Evolutionary conservation across 331 rosid species (phyloP).

Genomic region (Acacia pycnantha): DNA sequence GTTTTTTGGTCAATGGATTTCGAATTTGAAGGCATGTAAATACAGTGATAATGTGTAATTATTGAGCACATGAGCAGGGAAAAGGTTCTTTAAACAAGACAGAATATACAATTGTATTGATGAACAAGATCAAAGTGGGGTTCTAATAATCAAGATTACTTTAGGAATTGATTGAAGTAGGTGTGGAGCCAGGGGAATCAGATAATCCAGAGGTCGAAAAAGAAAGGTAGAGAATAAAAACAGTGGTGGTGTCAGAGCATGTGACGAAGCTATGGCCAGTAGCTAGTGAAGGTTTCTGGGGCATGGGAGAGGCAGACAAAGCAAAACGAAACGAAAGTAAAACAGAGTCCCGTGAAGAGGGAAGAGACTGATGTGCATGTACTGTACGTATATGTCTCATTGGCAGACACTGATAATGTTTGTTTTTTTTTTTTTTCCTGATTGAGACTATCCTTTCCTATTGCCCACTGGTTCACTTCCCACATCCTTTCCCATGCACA

Average conservation of each 20-base stretch:
- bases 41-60: not conserved
- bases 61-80: not conserved
- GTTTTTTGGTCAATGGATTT: not conserved
- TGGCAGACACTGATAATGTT: slow-evolving; percentile 8
- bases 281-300: slow-evolving; percentile 32
- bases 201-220: slow-evolving; percentile 28
- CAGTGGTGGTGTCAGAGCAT: slow-evolving; percentile 60
- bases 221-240: slow-evolving; percentile 54
- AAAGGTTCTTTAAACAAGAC: not conserved
- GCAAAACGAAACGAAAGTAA: slow-evolving; percentile 39
- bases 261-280: slow-evolving; percentile 53
- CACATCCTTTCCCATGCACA: slow-evolving; percentile 54
- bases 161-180: slow-evolving; percentile 34
- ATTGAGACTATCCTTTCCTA: slow-evolving; percentile 13
- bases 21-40: not conserved
- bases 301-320: slow-evolving; percentile 39
- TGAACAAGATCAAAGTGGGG: slow-evolving; percentile 3
- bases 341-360: slow-evolving; percentile 63
- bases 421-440: not conserved
- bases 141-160: not conserved
- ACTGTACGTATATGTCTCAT: slow-evolving; percentile 25
- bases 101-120: not conserved
- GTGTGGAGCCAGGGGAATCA: slow-evolving; percentile 29
- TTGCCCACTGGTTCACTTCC: slow-evolving; percentile 33
- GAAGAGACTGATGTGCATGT: slow-evolving; percentile 28